Conservation (phyloP, 192 early-diverging fungal genomes). For the Chytriomyces confervae region DNA sequence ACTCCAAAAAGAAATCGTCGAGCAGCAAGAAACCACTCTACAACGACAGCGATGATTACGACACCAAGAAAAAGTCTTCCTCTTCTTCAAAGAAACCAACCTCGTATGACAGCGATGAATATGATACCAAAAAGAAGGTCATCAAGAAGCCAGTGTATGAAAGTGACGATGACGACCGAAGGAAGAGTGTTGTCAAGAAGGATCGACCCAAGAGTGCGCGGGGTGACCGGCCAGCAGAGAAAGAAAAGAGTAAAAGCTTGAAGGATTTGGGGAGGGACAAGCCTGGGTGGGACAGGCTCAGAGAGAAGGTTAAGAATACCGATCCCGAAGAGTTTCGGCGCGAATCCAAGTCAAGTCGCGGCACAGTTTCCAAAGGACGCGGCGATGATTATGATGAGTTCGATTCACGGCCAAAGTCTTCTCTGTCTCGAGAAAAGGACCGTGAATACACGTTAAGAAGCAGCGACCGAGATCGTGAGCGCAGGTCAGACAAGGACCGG, state of each 20-base stretch:
- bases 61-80: not conserved
- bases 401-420: not conserved
- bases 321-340: not conserved
- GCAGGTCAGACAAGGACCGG: constrained; percentile 8
- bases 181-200: constrained; percentile 12
- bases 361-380: not conserved
- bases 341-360: not conserved
- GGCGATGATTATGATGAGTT: constrained; percentile 19
- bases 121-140: constrained; percentile 10
- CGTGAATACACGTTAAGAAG: constrained; percentile 1
- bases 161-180: not conserved
- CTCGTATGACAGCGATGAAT: not conserved
- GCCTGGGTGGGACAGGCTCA: constrained; percentile 15
- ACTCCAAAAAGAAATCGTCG: constrained; percentile 23
- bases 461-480: constrained; percentile 1
- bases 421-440: constrained; percentile 6
- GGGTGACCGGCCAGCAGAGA: not conserved
- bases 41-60: constrained; percentile 21
- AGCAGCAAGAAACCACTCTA: constrained; percentile 3
- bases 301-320: constrained; percentile 7
- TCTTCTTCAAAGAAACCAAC: not conserved
- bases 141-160: not conserved
- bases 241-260: constrained; percentile 33
- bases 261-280: constrained; percentile 2
- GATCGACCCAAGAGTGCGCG: constrained; percentile 15